Conservation (phyloP, 768 basidiomycete genomes). For the Sistotremastrum niveocremeum region DNA sequence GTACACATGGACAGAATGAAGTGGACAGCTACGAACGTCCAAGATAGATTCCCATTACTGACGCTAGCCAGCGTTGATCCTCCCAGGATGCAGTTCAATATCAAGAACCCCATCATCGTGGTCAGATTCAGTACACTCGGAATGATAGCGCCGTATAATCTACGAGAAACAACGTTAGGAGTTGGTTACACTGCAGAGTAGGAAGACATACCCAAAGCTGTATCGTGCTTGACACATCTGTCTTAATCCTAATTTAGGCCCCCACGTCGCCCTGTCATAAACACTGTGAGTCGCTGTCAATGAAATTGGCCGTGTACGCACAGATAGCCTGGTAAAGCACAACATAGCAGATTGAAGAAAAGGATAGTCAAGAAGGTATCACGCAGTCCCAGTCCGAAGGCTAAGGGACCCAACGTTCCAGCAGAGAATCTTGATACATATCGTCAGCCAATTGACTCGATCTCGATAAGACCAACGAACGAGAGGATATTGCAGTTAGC, state of each 20-base stretch:
- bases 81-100: slow-evolving; percentile 54
- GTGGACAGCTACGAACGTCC: slow-evolving; percentile 25
- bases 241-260: slow-evolving; percentile 65
- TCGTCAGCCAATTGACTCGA: neutral
- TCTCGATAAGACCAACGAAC: slow-evolving; percentile 15
- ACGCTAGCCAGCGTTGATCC: slow-evolving; percentile 53
- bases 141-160: slow-evolving; percentile 42
- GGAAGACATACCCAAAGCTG: slow-evolving; percentile 35
- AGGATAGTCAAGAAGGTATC: slow-evolving; percentile 53
- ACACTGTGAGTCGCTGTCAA: neutral
- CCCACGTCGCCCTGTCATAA: slow-evolving; percentile 43
- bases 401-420: slow-evolving; percentile 52
- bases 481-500: slow-evolving; percentile 53
- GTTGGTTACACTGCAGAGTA: slow-evolving; percentile 22
- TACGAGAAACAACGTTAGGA: slow-evolving; percentile 11
- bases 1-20: neutral
- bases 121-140: slow-evolving; percentile 44
- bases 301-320: slow-evolving; percentile 19
- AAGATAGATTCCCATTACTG: slow-evolving; percentile 34
- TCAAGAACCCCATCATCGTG: slow-evolving; percentile 49
- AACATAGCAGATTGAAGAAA: slow-evolving; percentile 53
- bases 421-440: slow-evolving; percentile 38
- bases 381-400: slow-evolving; percentile 45
- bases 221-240: slow-evolving; percentile 70
- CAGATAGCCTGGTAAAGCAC: slow-evolving; percentile 47